Evolutionary conservation across 805 yeast species (phyloP), one percentile per base, ranked within the genome.

Genomic region (Pichia deserticola): DNA sequence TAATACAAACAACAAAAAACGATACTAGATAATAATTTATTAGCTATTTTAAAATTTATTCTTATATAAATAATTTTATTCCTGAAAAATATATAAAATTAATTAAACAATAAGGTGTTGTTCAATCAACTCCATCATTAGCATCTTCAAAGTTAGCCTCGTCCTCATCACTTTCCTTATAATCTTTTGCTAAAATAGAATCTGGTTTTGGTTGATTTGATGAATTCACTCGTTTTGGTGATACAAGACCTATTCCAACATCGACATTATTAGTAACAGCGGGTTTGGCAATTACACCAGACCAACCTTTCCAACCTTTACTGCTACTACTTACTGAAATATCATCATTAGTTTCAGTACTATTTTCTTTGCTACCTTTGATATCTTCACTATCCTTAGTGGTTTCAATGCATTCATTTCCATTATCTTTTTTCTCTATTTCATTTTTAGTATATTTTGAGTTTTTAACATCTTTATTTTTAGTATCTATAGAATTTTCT

Each of bases 111-210:
- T 20, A 20, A 20, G 3, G 3, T 20, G 20, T 20, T 20, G 3
- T 20, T 9, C 3, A 30, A 30, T 30, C 32, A 6, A 30, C 33
- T 7, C 42, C 54, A n/a, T 59, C 65, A 28, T 50, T 45, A 12
- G 64, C 65, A 49, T 61, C 65, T 47, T 58, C 56, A 39, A 59
- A 61, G 40, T 54, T 58, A 13, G 50, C 58, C 28, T 58, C 62
- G 11, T 28, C 30, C 36, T 51, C 50, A 5, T 47, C 57, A 7
- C 43, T 15, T 8, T 32, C 42, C 15, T 36, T 39, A 5, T 29
- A 9, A 3, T 29, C 37, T 10, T 28, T 27, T 2, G 37, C 42
- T 34, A 13, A n/a, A 29, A n/a, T 29, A 13, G 28, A 36, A 12
- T 7, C 7, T 15, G 7, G 13, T 10, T 15, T 30, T 25, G 6